These are phyloP conservation scores for Camelina sativa DNA, from an alignment of 345 rosid species.

Conservation along the genomic window DNA sequence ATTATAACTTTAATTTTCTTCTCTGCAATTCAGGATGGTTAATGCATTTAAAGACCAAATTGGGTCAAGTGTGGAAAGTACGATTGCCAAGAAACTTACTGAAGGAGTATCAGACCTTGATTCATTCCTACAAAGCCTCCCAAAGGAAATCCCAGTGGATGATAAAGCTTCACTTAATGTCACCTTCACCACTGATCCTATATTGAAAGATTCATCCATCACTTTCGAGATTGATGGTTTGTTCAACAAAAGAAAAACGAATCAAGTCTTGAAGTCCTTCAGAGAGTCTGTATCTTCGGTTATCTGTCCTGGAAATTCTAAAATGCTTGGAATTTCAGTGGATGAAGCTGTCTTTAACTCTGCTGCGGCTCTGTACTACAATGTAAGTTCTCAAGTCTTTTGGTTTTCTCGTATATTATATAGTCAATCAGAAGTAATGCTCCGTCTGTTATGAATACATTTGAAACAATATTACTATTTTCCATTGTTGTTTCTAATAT, in stretches of 20 bases:
- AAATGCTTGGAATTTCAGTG: slow-evolving; percentile 89
- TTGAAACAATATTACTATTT: slow-evolving; percentile 1
- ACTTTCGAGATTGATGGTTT: slow-evolving; percentile 83
- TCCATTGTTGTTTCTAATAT: slow-evolving; percentile 24
- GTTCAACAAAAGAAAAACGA: slow-evolving; percentile 56
- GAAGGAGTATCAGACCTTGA: slow-evolving; percentile 83
- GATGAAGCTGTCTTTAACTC: slow-evolving; percentile 90
- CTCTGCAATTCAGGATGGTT: slow-evolving; percentile 59
- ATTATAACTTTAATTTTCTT: slow-evolving; percentile 14
- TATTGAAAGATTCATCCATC: slow-evolving; percentile 70
- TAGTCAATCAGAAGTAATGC: neutral
- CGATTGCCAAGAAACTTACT: slow-evolving; percentile 69
- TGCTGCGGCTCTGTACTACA: slow-evolving; percentile 83
- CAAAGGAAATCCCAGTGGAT: slow-evolving; percentile 89
- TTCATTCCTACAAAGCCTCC: slow-evolving; percentile 73
- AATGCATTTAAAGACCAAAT: slow-evolving; percentile 88
- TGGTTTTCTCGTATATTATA: neutral
- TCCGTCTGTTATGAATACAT: neutral
- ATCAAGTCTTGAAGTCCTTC: slow-evolving; percentile 31
- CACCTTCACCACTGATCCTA: slow-evolving; percentile 74
- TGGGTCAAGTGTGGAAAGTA: slow-evolving; percentile 78
- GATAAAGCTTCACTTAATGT: slow-evolving; percentile 86
- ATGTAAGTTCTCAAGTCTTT: slow-evolving; percentile 62
- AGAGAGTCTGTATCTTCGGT: slow-evolving; percentile 51
- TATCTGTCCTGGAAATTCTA: slow-evolving; percentile 62